Percentiles rank a stretch among this genome's conserved stretches.
phyloP scores from a whole-genome alignment of 2,329 filamentous ascomycete genomes.

The Clonostachys byssicola region DNA sequence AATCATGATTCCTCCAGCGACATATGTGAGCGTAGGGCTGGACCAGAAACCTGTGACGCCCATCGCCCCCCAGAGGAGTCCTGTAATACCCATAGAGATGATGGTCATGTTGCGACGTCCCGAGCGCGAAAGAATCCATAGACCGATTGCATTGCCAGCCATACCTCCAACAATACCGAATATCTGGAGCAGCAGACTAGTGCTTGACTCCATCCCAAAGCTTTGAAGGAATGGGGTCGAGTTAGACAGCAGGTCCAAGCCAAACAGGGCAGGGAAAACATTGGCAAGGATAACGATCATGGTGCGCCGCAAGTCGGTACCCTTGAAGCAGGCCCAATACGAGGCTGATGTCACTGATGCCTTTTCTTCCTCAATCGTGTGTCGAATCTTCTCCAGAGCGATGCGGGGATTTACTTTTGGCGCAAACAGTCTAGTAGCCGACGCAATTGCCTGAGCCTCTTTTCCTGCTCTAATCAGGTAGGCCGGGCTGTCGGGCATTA shows the following conservation, averaged over 20 bases:
- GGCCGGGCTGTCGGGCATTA: constrained; percentile 46
- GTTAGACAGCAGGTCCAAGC: constrained; percentile 35
- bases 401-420: constrained; percentile 4
- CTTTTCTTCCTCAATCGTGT: constrained; percentile 33
- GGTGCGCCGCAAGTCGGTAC: constrained; percentile 33
- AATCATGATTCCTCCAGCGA: not conserved
- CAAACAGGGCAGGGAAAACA: constrained; percentile 36
- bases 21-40: not conserved
- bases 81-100: constrained; percentile 19
- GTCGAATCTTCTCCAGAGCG: constrained; percentile 7
- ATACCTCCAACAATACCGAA: constrained; percentile 38
- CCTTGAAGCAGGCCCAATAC: constrained; percentile 38
- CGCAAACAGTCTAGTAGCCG: constrained; percentile 39
- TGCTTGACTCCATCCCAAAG: constrained; percentile 20
- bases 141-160: constrained; percentile 32
- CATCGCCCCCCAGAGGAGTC: constrained; percentile 35
- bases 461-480: constrained; percentile 37
- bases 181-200: constrained; percentile 36
- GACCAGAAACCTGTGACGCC: constrained; percentile 34
- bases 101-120: constrained; percentile 32
- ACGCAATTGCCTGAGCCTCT: constrained; percentile 30
- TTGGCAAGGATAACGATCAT: constrained; percentile 35
- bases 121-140: constrained; percentile 35
- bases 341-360: constrained; percentile 30
- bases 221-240: constrained; percentile 32